Evolutionary conservation across 768 basidiomycete genomes (phyloP).

Genomic region (Amanita pseudoporphyria): DNA sequence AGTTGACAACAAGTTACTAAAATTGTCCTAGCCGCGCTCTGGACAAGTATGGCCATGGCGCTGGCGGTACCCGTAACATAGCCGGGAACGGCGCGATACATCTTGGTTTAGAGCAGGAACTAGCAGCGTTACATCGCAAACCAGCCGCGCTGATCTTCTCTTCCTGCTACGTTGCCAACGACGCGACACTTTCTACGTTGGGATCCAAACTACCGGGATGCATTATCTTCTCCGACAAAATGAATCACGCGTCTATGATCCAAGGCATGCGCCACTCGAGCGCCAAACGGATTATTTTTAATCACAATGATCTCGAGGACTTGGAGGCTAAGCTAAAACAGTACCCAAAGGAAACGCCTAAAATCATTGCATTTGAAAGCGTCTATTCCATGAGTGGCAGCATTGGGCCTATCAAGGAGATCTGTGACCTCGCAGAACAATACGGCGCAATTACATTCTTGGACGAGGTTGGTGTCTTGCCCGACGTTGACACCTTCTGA

Average conservation of each 20-base stretch:
- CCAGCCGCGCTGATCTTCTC: conserved; percentile 92
- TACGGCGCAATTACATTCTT: conserved; percentile 98
- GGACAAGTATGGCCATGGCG: conserved; percentile 93
- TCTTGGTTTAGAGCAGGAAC: conserved; percentile 84
- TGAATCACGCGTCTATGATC: conserved; percentile 99
- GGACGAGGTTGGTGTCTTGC: conserved; percentile 62
- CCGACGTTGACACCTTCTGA: conserved; percentile 1
- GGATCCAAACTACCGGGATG: conserved; percentile 95
- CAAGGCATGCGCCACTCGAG: conserved; percentile 96
- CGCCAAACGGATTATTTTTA: conserved; percentile 92
- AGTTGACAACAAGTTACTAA: conserved; percentile 10
- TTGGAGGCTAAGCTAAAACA: conserved; percentile 81
- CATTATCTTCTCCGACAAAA: conserved; percentile 92
- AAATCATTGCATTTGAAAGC: conserved; percentile 96
- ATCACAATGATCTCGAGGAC: conserved; percentile 93
- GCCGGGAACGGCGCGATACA: conserved; percentile 98
- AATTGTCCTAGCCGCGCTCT: conserved; percentile 63
- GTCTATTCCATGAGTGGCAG: conserved; percentile 99
- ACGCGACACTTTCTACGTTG: conserved; percentile 90
- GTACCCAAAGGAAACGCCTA: conserved; percentile 89
- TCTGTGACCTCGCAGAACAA: conserved; percentile 92
- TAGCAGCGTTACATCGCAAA: conserved; percentile 90
- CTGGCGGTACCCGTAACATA: conserved; percentile 98
- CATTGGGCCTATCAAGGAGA: conserved; percentile 92
- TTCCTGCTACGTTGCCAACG: conserved; percentile 99